Evolutionary conservation across 129 eudicot species (phyloP).

Genomic region (Pittosporum tobira): DNA sequence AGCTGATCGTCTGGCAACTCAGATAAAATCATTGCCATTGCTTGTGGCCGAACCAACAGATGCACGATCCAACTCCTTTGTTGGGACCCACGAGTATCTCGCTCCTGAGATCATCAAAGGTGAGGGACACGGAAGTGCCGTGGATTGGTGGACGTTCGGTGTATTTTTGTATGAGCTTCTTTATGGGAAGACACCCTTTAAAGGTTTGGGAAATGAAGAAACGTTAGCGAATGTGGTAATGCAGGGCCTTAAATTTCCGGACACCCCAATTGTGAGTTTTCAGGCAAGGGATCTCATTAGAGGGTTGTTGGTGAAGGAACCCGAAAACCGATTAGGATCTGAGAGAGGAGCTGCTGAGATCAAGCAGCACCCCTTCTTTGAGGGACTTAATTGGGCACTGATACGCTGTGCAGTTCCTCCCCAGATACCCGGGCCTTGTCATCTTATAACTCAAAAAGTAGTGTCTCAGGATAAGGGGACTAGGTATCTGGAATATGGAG

Average conservation of each 20-base stretch:
- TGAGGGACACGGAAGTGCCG: slow-evolving; percentile 96
- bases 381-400: slow-evolving; percentile 94
- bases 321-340: slow-evolving; percentile 70
- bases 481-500: slow-evolving; percentile 44
- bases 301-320: slow-evolving; percentile 72
- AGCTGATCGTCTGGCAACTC: slow-evolving; percentile 32
- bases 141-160: slow-evolving; percentile 99
- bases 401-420: slow-evolving; percentile 90
- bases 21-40: slow-evolving; percentile 47
- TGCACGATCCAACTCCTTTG: slow-evolving; percentile 97
- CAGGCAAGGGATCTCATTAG: slow-evolving; percentile 86
- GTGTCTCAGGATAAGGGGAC: slow-evolving; percentile 35
- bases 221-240: slow-evolving; percentile 80
- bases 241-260: slow-evolving; percentile 70
- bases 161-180: slow-evolving; percentile 92
- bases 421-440: slow-evolving; percentile 55
- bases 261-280: slow-evolving; percentile 71
- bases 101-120: slow-evolving; percentile 98
- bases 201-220: slow-evolving; percentile 79
- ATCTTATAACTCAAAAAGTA: slow-evolving; percentile 22
- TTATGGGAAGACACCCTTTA: slow-evolving; percentile 87
- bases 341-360: slow-evolving; percentile 93
- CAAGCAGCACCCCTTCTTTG: slow-evolving; percentile 86
- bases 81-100: slow-evolving; percentile 93
- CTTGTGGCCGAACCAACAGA: slow-evolving; percentile 93